Evolutionary conservation across 2,329 filamentous ascomycete genomes (phyloP).

Genomic region (Teratosphaeria gauchensis): DNA sequence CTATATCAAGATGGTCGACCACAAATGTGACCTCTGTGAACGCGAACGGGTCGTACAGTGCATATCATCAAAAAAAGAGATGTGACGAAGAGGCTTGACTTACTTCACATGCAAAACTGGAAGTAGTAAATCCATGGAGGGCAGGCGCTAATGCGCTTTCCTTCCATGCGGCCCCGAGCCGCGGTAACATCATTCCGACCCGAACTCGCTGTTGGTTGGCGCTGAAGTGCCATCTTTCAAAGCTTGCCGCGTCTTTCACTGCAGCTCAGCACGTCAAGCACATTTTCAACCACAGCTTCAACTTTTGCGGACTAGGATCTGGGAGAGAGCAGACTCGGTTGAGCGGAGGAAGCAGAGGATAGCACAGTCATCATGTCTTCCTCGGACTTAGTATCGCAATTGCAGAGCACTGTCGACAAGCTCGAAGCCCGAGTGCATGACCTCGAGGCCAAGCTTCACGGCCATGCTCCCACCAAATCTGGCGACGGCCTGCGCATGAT

Average conservation of each 20-base stretch:
- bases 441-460: conserved; percentile 63
- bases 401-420: conserved; percentile 73
- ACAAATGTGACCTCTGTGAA: too few relatives aligned
- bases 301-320: background rate
- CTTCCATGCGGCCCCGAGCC: background rate
- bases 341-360: background rate
- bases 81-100: too few relatives aligned
- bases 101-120: background rate
- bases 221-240: background rate
- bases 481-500: conserved; percentile 75
- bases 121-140: background rate
- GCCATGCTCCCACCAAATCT: conserved; percentile 14
- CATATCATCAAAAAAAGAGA: too few relatives aligned
- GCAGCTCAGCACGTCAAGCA: background rate
- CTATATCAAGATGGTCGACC: too few relatives aligned
- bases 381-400: conserved; percentile 57
- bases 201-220: background rate
- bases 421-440: conserved; percentile 80
- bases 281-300: background rate
- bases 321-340: background rate
- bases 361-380: conserved; percentile 3
- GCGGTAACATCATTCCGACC: background rate
- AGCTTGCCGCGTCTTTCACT: background rate
- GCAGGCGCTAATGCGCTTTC: background rate
- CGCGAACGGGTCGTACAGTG: too few relatives aligned